These are phyloP conservation scores for Mortierella sp. DNA, from an alignment of 371 early-diverging fungal genomes.

Conservation along the genomic window DNA sequence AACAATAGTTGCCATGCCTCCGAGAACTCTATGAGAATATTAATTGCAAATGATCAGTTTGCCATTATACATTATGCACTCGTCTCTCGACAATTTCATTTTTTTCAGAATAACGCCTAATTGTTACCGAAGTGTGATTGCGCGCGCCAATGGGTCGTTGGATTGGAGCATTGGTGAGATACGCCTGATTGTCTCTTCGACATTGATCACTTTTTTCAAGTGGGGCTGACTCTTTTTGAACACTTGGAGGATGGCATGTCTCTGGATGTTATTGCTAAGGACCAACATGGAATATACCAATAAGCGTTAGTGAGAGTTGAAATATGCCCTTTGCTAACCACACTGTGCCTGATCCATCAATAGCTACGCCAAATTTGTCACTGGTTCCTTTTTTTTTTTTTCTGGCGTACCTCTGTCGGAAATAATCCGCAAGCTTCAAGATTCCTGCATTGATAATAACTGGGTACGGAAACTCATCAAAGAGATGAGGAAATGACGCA, in stretches of 20 bases:
- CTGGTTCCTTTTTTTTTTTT: not conserved
- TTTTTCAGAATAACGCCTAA: not conserved
- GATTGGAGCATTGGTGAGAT: slow-evolving; percentile 65
- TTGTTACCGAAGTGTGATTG: slow-evolving; percentile 71
- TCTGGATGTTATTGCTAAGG: slow-evolving; percentile 63
- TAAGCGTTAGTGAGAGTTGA: not conserved
- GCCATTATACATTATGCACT: not conserved
- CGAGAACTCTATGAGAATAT: slow-evolving; percentile 59
- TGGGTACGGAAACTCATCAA: slow-evolving; percentile 67
- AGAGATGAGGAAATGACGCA: slow-evolving; percentile 63
- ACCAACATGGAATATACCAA: not conserved
- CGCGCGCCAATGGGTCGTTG: slow-evolving; percentile 67
- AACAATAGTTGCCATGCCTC: slow-evolving; percentile 68
- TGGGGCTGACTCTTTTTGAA: slow-evolving; percentile 68
- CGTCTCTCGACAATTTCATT: not conserved
- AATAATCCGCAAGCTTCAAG: slow-evolving; percentile 71
- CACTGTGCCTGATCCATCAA: not conserved
- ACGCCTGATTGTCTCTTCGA: slow-evolving; percentile 66
- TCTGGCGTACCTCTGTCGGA: slow-evolving; percentile 59
- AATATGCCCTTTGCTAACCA: not conserved
- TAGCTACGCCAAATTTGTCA: not conserved
- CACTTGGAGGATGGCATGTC: slow-evolving; percentile 60
- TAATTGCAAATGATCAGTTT: not conserved
- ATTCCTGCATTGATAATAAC: slow-evolving; percentile 69
- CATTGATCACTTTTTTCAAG: slow-evolving; percentile 65